Evolutionary conservation across 805 yeast species (phyloP).

Genomic region (Yamadazyma olivae): DNA sequence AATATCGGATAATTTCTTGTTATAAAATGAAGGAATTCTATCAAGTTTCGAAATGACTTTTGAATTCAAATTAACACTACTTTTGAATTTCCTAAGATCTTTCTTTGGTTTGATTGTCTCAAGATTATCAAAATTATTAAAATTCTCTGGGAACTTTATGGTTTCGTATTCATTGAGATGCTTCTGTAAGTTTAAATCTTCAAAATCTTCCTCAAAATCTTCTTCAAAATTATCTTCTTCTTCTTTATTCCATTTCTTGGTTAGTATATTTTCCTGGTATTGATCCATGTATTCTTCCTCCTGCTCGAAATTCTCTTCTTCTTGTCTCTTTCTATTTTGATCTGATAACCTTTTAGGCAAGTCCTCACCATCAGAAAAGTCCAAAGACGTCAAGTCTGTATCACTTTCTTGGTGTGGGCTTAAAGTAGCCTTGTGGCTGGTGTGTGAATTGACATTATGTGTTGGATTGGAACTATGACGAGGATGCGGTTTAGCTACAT

Average conservation of each 20-base stretch:
- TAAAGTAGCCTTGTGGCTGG: neutral
- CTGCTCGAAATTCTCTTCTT: neutral
- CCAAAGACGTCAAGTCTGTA: neutral
- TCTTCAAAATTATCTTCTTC: neutral
- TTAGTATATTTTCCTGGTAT: neutral
- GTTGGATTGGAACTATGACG: no score
- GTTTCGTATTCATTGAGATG: neutral
- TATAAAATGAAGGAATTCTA: conserved; percentile 41
- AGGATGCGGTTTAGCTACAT: neutral
- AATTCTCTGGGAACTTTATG: no score
- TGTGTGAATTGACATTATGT: neutral
- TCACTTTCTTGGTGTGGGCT: neutral
- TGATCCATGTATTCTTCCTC: no score
- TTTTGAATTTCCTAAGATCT: conserved; percentile 20
- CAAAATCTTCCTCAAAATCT: neutral
- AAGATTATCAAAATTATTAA: neutral
- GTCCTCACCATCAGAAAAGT: neutral
- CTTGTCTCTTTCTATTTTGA: neutral
- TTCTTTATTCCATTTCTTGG: neutral
- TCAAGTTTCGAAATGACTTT: conserved; percentile 34
- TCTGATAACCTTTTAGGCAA: neutral
- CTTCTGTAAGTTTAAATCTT: neutral
- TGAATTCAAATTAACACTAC: conserved; percentile 17
- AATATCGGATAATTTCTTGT: conserved; percentile 12
- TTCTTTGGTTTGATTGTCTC: neutral